Evolutionary conservation across 306 rosid species (phyloP).

Genomic region (Sicyos baderoa): DNA sequence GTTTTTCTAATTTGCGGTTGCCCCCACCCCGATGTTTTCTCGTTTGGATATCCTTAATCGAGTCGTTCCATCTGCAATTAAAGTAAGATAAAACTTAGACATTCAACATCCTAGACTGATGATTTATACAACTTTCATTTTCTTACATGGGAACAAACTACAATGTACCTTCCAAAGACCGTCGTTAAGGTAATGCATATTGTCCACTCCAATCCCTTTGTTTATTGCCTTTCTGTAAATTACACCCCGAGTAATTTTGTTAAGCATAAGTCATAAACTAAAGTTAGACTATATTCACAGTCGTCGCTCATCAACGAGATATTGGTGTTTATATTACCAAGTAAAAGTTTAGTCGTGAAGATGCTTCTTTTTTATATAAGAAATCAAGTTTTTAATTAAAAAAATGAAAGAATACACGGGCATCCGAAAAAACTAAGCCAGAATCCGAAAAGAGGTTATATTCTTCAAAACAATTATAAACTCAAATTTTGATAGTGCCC

Average conservation of each 20-base stretch:
- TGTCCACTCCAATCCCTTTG: conserved; percentile 97
- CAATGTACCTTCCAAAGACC: conserved; percentile 94
- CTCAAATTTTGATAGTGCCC: not conserved
- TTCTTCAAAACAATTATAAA: not conserved
- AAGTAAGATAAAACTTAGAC: not conserved
- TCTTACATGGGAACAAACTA: not conserved
- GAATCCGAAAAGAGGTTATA: not conserved
- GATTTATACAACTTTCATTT: not conserved
- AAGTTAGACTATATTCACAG: not conserved
- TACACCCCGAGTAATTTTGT: not conserved
- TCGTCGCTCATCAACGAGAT: no score
- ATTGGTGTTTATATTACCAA: no score
- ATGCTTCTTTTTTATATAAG: no score
- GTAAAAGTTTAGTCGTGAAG: no score
- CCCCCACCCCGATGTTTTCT: no score
- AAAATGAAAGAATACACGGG: no score
- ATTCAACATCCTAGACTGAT: not conserved
- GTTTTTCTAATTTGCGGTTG: not conserved
- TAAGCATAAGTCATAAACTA: not conserved
- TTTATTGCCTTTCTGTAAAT: conserved; percentile 66
- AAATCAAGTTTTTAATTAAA: no score
- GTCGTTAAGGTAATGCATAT: conserved; percentile 95
- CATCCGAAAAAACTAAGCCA: no score
- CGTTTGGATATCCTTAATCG: conserved; percentile 39
- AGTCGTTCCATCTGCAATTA: conserved; percentile 63